Percentiles rank a stretch among this genome's conserved stretches.
Evolutionary conservation across 2,329 filamentous ascomycete species (phyloP).

Genomic region (Diplodia intermedia): DNA sequence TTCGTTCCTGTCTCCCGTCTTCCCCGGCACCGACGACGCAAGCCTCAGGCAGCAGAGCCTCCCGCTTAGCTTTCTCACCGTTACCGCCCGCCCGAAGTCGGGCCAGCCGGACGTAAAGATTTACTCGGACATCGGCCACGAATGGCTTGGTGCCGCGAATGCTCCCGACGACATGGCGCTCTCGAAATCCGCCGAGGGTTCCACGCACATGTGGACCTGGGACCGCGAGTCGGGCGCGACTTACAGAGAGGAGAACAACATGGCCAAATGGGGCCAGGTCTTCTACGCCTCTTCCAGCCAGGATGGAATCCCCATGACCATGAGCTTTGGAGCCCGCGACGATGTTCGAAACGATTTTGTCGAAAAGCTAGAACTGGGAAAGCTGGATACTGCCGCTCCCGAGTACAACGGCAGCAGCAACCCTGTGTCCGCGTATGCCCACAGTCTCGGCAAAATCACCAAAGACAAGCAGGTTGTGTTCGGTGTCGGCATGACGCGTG

Average conservation of each 20-base stretch:
- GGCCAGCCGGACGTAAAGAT: conserved; percentile 45
- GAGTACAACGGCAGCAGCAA: conserved; percentile 38
- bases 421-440: conserved; percentile 38
- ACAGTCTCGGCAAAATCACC: conserved; percentile 48
- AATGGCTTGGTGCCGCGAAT: conserved; percentile 49
- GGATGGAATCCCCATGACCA: conserved; percentile 18
- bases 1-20: conserved; percentile 56
- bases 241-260: conserved; percentile 49
- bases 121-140: conserved; percentile 54
- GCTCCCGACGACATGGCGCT: conserved; percentile 34
- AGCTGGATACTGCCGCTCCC: conserved; percentile 36
- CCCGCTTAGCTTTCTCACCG: conserved; percentile 54
- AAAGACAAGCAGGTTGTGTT: conserved; percentile 47
- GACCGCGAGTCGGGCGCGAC: conserved; percentile 40
- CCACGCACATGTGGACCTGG: conserved; percentile 45
- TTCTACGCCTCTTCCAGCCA: conserved; percentile 46
- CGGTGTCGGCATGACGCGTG: conserved; percentile 51
- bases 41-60: conserved; percentile 54
- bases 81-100: conserved; percentile 40
- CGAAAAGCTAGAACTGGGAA: conserved; percentile 37
- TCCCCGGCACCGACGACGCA: conserved; percentile 40
- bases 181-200: conserved; percentile 37
- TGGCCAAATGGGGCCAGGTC: conserved; percentile 54
- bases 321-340: conserved; percentile 26
- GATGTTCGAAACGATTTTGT: conserved; percentile 19